Evolutionary conservation across 768 basidiomycete species (phyloP), one percentile per base, ranked within the genome.

Genomic region (Xerocomus spinulosus): DNA sequence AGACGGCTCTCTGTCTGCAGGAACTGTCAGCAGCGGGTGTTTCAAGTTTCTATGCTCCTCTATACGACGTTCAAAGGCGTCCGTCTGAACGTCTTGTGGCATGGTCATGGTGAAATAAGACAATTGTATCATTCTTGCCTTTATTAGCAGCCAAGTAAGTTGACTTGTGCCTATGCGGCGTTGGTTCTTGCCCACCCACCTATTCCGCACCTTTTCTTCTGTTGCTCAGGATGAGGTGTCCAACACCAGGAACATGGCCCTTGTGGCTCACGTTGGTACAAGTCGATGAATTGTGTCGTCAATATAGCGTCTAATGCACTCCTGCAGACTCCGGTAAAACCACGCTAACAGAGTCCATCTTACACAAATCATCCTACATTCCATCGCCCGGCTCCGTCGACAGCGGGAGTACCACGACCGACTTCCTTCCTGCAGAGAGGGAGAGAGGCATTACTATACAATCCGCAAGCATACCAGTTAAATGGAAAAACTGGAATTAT

Each of bases 381-480:
- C 74, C 80, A 5, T 68, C 76, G 23, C 78, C 88, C 9, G 92
- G 92, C 18, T 82, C 91, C 2, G 91, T 93, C 12, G 92, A 93
- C 62, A 86, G 84, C 3, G 92, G 91, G 17, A 92, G 90, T 53
- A 94, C 91, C 7, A 91, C 83, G 1, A 93, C 91, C 3, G 92
- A 93, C 63, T 93, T 92, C 52, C 71, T 93, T 17, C 90, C 90
- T 5, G 88, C 89, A 0, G 91, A 94, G 68, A 77, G 92, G 48
- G 90, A 92, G 66, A 78, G 91, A 44, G 91, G 91, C 6, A 94
- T 94, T 51, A 94, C 92, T 4, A 89, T 94, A 49, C 92, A 93
- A 60, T 90, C 89, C 18, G 92, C 91, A 12, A 92, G 89, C 68
- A 90, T 93, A 50, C 90, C 90, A 3, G 87, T 91, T 32, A 76